A percentile compares a stretch with the other conserved stretches of the same genome.
These are phyloP conservation scores for Xylaria sp. DNA, from an alignment of 2,329 filamentous ascomycete species.

Conservation along the genomic window DNA sequence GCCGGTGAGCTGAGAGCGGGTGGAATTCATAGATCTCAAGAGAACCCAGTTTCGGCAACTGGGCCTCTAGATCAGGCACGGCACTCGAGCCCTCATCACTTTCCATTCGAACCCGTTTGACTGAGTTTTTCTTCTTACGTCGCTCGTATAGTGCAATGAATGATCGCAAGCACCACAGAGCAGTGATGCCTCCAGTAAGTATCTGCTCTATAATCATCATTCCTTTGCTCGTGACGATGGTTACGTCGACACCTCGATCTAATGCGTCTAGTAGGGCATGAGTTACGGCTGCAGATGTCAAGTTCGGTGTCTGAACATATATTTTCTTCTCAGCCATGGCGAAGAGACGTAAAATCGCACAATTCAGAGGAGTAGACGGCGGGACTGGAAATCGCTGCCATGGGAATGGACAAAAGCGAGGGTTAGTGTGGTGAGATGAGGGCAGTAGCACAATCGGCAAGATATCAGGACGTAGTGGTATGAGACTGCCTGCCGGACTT, in stretches of 20 bases:
- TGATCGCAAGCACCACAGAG: slow-evolving; percentile 55
- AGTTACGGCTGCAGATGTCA: slow-evolving; percentile 63
- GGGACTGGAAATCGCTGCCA: slow-evolving; percentile 46
- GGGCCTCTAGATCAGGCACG: slow-evolving; percentile 40
- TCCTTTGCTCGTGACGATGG: slow-evolving; percentile 58
- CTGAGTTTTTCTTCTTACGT: slow-evolving; percentile 38
- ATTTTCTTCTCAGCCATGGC: slow-evolving; percentile 53
- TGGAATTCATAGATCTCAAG: slow-evolving; percentile 57
- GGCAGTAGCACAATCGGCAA: slow-evolving; percentile 62
- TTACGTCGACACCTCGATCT: slow-evolving; percentile 60
- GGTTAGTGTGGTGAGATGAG: slow-evolving; percentile 66
- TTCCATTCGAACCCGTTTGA: slow-evolving; percentile 13
- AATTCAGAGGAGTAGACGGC: slow-evolving; percentile 63
- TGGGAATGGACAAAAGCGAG: slow-evolving; percentile 54
- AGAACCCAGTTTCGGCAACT: slow-evolving; percentile 39
- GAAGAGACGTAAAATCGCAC: slow-evolving; percentile 57
- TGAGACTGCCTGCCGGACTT: slow-evolving; percentile 23
- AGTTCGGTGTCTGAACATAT: slow-evolving; percentile 70
- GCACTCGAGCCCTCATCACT: slow-evolving; percentile 16
- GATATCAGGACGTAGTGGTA: slow-evolving; percentile 15
- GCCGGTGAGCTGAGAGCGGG: slow-evolving; percentile 22
- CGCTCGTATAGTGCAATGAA: slow-evolving; percentile 45
- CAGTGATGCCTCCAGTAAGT: slow-evolving; percentile 72
- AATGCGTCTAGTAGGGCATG: slow-evolving; percentile 57
- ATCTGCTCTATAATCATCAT: slow-evolving; percentile 79